Conservation (phyloP, 75 land plant species). For the Pseudotsuga menziesii region DNA sequence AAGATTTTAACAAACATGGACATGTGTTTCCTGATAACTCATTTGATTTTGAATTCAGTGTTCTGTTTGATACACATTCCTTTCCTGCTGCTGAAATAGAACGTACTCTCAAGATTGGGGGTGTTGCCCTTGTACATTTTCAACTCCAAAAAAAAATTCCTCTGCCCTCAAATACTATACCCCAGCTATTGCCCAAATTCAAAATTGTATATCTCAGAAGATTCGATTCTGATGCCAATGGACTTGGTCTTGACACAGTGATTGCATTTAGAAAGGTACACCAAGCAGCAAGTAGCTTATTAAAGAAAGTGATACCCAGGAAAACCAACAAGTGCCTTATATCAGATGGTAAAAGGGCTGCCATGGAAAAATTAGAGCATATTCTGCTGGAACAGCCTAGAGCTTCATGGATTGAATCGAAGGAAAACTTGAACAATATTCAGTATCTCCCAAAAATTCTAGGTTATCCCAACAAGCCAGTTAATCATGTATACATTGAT, state of each 20-base stretch:
- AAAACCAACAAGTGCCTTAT: constrained; percentile 8
- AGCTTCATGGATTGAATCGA: not conserved
- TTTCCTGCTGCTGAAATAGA: constrained; percentile 26
- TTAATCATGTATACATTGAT: constrained; percentile 54
- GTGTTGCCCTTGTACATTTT: constrained; percentile 34
- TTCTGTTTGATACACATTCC: constrained; percentile 23
- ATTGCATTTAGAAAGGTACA: constrained; percentile 27
- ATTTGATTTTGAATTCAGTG: constrained; percentile 35
- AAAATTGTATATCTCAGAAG: constrained; percentile 39
- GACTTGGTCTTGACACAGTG: constrained; percentile 30
- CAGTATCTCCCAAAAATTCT: constrained; percentile 44
- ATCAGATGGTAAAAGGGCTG: constrained; percentile 20
- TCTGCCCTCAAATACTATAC: constrained; percentile 20
- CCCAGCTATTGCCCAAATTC: constrained; percentile 25
- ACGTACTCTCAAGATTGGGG: constrained; percentile 39
- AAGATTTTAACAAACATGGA: constrained; percentile 19
- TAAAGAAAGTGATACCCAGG: not conserved
- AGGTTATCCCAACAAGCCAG: constrained; percentile 38
- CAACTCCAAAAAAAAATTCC: constrained; percentile 7
- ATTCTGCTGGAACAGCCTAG: constrained; percentile 57
- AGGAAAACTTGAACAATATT: constrained; percentile 12
- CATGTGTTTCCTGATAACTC: constrained; percentile 25
- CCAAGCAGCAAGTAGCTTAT: not conserved
- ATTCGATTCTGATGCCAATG: constrained; percentile 16
- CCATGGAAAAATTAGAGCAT: constrained; percentile 40